These are phyloP conservation scores for Penicillium ucsense DNA, from an alignment of 495 filamentous ascomycete species.

Conservation along the genomic window DNA sequence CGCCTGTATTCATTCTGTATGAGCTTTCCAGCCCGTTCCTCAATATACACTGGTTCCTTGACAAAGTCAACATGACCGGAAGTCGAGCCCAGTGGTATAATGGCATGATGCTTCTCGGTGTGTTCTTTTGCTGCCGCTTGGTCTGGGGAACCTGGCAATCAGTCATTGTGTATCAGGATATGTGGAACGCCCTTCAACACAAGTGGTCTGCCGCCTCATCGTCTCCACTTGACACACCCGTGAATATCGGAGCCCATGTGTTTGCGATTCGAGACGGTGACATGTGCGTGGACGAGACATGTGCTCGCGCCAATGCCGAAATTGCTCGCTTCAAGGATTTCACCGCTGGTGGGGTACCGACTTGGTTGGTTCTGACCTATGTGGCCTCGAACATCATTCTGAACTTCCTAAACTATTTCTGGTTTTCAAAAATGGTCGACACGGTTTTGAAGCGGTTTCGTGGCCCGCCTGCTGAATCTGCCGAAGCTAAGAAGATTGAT, in stretches of 20 bases:
- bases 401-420: slow-evolving; percentile 86
- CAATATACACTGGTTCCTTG: slow-evolving; percentile 98
- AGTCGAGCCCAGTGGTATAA: slow-evolving; percentile 76
- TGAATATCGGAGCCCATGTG: slow-evolving; percentile 26
- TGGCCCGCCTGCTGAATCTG: slow-evolving; percentile 9
- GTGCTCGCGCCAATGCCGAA: slow-evolving; percentile 30
- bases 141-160: slow-evolving; percentile 88
- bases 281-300: slow-evolving; percentile 26
- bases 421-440: slow-evolving; percentile 96
- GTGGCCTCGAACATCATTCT: slow-evolving; percentile 67
- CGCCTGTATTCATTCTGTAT: slow-evolving; percentile 86
- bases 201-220: slow-evolving; percentile 22
- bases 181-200: slow-evolving; percentile 56
- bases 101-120: slow-evolving; percentile 51
- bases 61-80: slow-evolving; percentile 93
- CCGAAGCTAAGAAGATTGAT: neutral
- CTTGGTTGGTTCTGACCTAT: slow-evolving; percentile 74
- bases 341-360: slow-evolving; percentile 45
- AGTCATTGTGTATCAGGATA: slow-evolving; percentile 63
- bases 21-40: slow-evolving; percentile 91
- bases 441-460: slow-evolving; percentile 83
- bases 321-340: slow-evolving; percentile 44
- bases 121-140: slow-evolving; percentile 84
- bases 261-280: slow-evolving; percentile 25
- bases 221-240: slow-evolving; percentile 16